phyloP scores from a whole-genome alignment of 345 rosid genomes.

The Euphorbia lathyris region DNA sequence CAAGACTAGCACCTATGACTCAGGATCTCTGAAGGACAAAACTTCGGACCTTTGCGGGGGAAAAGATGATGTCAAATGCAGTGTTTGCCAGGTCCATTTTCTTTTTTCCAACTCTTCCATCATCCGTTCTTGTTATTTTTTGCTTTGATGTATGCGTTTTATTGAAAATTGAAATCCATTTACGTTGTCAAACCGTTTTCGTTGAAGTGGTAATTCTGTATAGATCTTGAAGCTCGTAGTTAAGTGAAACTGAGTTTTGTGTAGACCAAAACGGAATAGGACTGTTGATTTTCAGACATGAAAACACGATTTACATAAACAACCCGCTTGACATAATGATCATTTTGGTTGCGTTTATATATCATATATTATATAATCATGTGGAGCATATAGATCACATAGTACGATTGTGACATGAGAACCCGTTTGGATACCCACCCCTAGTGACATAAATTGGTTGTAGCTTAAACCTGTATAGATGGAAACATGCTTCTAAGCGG shows the following conservation, averaged over 20 bases:
- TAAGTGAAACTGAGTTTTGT: background rate
- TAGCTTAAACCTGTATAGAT: no score
- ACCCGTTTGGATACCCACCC: no score
- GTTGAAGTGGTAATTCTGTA: background rate
- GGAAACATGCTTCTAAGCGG: no score
- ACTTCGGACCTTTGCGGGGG: conserved; percentile 22
- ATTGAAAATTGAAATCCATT: background rate
- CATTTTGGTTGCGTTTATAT: no score
- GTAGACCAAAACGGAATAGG: no score
- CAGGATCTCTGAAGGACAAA: conserved; percentile 30
- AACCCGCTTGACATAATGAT: no score
- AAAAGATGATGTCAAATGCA: conserved; percentile 70
- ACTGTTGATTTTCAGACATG: no score
- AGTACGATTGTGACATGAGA: no score
- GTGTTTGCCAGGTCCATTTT: conserved; percentile 78
- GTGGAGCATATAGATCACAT: no score
- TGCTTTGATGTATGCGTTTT: background rate
- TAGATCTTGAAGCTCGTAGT: background rate
- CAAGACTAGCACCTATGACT: conserved; percentile 49
- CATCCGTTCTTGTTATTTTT: background rate
- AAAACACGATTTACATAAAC: no score
- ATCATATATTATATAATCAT: no score
- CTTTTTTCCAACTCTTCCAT: background rate
- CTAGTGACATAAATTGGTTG: background rate
- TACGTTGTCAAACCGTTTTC: background rate